Base-by-base conservation (phyloP, 2,329 filamentous ascomycete genomes). In the Microdochium nivale region DNA sequence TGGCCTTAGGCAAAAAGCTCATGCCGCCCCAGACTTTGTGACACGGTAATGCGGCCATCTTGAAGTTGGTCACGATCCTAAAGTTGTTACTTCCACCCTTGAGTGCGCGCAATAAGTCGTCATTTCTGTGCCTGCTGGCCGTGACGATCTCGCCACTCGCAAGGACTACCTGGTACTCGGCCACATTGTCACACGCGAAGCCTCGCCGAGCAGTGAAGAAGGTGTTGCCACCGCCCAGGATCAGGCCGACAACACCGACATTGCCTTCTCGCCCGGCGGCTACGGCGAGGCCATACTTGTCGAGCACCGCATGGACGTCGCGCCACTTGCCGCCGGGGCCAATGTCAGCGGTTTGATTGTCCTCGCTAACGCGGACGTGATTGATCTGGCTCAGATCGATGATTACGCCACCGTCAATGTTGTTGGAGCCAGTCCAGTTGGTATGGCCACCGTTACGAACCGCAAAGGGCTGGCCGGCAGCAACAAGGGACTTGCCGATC, bases 71-170 rank as follows among this genome's bases (percentile, higher is more conserved):
- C 24, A 51, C 46, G 48, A 54, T 32, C 7, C 51, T 51, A n/a
- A 54, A 50, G 25, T 75, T 76, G 56, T 64, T 69, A n/a, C 65
- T 64, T 14, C 73, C 73, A 14, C 73, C 74, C 48, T 70, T 69
- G 2, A 75, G 61, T 1, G 72, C 72, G 50, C 61, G 64, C 55
- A 62, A 76, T 1, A 77, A 64, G 51, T 76, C 72, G 0, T 60
- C 24, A 48, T 73, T 63, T 2, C 60, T 49, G 0, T 55, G 48
- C 1, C 51, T 54, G 37, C 66, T 70, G 10, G 67, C 70, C 19
- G 67, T 65, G 25, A 72, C 58, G 35, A 75, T 23, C 19, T 46
- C 43, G 43, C 43, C 69, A 49, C 62, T 57, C 0, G 66, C 64
- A 1, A 71, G 63, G 8, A 75, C 70, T 23, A 75, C 62, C 52